A percentile compares a stretch with the other conserved stretches of the same genome.
These are phyloP conservation scores for Taphrina deformans DNA, from an alignment of 1,139 yeast species.

Conservation along the genomic window DNA sequence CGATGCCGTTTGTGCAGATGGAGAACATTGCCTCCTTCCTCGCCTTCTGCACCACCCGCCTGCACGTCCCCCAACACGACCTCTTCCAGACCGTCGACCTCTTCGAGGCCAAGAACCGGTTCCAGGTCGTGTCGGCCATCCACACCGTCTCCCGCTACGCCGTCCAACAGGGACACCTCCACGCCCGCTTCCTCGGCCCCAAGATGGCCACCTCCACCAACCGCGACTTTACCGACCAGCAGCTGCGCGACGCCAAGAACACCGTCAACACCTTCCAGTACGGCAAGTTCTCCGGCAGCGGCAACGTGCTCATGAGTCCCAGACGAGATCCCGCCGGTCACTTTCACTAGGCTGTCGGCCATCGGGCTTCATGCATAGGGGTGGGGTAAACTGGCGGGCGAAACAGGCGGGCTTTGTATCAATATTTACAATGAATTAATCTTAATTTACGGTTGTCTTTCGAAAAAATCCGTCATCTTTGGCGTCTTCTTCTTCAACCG, in stretches of 20 bases:
- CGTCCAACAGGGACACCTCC: conserved; percentile 52
- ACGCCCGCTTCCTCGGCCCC: conserved; percentile 54
- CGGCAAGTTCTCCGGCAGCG: conserved; percentile 44
- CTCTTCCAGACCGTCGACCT: conserved; percentile 79
- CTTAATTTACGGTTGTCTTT: not conserved
- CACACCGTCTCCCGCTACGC: conserved; percentile 71
- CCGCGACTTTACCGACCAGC: conserved; percentile 35
- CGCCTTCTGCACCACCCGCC: conserved; percentile 54
- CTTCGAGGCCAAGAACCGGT: conserved; percentile 71
- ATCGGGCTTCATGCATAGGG: not conserved
- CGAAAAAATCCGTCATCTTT: conserved; percentile 30
- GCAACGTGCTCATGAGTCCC: conserved; percentile 12
- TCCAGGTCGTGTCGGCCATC: conserved; percentile 70
- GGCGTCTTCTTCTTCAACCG: conserved; percentile 9
- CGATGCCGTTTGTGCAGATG: conserved; percentile 85
- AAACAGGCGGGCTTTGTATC: no score
- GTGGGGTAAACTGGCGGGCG: not conserved
- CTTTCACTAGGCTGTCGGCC: conserved; percentile 7
- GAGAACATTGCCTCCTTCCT: conserved; percentile 78
- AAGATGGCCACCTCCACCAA: conserved; percentile 44
- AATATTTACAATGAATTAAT: not conserved
- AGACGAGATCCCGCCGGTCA: conserved; percentile 35
- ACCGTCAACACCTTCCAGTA: conserved; percentile 61
- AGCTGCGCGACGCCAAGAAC: conserved; percentile 47
- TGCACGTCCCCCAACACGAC: conserved; percentile 82